phyloP scores from a whole-genome alignment of 768 basidiomycete genomes.

The Suillus variegatus region DNA sequence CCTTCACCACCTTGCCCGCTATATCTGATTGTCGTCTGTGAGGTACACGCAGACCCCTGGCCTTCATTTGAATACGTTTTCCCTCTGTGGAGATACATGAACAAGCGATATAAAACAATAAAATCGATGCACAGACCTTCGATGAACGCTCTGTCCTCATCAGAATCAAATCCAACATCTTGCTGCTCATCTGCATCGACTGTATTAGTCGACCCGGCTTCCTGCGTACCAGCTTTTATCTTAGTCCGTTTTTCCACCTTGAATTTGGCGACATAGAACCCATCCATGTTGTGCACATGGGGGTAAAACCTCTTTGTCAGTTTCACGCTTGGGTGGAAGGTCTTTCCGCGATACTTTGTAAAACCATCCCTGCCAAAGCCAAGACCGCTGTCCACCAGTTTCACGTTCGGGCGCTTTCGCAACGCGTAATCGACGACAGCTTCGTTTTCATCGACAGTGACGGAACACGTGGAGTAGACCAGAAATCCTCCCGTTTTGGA shows the following conservation, averaged over 20 bases:
- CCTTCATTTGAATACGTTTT: constrained; percentile 74
- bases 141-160: constrained; percentile 76
- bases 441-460: constrained; percentile 98
- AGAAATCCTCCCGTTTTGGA: constrained; percentile 92
- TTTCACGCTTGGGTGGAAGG: constrained; percentile 74
- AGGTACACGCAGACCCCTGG: constrained; percentile 68
- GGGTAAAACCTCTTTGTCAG: constrained; percentile 92
- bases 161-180: constrained; percentile 64
- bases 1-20: constrained; percentile 25
- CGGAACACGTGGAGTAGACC: constrained; percentile 98
- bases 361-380: constrained; percentile 94
- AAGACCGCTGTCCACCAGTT: constrained; percentile 89
- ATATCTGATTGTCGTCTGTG: constrained; percentile 44
- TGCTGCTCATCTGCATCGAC: constrained; percentile 22
- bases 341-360: constrained; percentile 88
- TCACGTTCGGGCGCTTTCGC: constrained; percentile 89
- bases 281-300: constrained; percentile 99
- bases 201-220: constrained; percentile 21
- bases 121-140: constrained; percentile 56
- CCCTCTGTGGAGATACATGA: constrained; percentile 48
- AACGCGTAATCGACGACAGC: constrained; percentile 97
- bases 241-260: constrained; percentile 84
- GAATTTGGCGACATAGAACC: constrained; percentile 98
- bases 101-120: constrained; percentile 1
- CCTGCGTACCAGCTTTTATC: constrained; percentile 32